A percentile compares a stretch with the other conserved stretches of the same genome.
Conservation (phyloP, 1,284 basidiomycete species). For the Exobasidium cylindrosporum region DNA sequence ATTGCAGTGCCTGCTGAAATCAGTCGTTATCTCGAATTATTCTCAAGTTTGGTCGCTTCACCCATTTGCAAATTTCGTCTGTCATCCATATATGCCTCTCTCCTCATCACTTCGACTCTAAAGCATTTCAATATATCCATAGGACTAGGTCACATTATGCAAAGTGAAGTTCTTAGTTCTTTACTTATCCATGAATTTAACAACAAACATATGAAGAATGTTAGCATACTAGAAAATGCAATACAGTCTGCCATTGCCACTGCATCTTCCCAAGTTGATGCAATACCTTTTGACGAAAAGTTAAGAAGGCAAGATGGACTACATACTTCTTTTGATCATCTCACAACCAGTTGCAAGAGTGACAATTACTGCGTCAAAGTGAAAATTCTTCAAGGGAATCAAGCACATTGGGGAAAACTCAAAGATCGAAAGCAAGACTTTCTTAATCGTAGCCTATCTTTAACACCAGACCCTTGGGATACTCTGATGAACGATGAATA, state of each 20-base stretch:
- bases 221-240: slow-evolving; percentile 7
- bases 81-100: slow-evolving; percentile 37
- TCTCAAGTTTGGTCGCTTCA: slow-evolving; percentile 31
- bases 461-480: slow-evolving; percentile 12
- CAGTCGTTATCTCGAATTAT: slow-evolving; percentile 30
- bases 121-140: slow-evolving; percentile 4
- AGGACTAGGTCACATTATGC: not conserved
- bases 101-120: slow-evolving; percentile 27
- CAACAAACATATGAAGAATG: slow-evolving; percentile 5
- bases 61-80: slow-evolving; percentile 41
- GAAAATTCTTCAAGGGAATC: slow-evolving; percentile 14
- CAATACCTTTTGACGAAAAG: not conserved
- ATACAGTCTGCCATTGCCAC: not conserved
- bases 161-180: slow-evolving; percentile 1
- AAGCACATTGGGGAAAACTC: slow-evolving; percentile 13
- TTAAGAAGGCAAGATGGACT: not conserved
- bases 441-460: slow-evolving; percentile 7
- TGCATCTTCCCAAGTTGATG: not conserved
- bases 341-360: too few relatives aligned
- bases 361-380: not conserved
- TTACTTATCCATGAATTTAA: slow-evolving; percentile 11
- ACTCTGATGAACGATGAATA: not conserved
- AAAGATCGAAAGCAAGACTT: slow-evolving; percentile 16
- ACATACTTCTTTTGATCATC: not conserved
- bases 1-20: slow-evolving; percentile 36